Evolutionary conservation across 176 grass and related monocot genomes (phyloP).

Genomic region (Aegilops umbellulata): DNA sequence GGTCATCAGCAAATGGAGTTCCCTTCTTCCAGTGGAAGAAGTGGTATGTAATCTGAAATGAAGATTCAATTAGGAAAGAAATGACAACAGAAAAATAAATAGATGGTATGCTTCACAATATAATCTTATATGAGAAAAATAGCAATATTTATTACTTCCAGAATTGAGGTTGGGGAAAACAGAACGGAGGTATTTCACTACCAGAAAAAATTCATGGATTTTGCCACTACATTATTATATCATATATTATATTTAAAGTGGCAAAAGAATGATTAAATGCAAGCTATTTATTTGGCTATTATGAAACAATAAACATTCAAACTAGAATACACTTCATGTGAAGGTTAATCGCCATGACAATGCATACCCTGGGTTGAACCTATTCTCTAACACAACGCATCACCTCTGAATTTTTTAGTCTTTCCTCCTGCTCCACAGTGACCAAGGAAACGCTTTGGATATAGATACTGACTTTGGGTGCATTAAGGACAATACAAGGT

Average conservation of each 20-base stretch:
- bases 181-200: not conserved
- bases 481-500: not conserved
- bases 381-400: not conserved
- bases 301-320: not conserved
- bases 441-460: not conserved
- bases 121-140: not conserved
- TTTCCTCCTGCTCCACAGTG: not conserved
- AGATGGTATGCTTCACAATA: not conserved
- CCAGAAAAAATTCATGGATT: not conserved
- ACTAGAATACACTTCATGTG: not conserved
- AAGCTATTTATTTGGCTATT: not conserved
- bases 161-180: not conserved
- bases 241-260: not conserved
- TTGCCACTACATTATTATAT: not conserved
- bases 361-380: not conserved
- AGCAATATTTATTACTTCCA: not conserved
- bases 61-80: constrained; percentile 10
- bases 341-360: not conserved
- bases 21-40: constrained; percentile 99
- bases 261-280: not conserved
- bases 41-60: constrained; percentile 82
- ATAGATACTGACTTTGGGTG: not conserved
- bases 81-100: not conserved
- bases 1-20: constrained; percentile 87
- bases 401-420: not conserved